These are phyloP conservation scores for Aspergillus carlsbadensis DNA, from an alignment of 495 filamentous ascomycete species.

Conservation along the genomic window DNA sequence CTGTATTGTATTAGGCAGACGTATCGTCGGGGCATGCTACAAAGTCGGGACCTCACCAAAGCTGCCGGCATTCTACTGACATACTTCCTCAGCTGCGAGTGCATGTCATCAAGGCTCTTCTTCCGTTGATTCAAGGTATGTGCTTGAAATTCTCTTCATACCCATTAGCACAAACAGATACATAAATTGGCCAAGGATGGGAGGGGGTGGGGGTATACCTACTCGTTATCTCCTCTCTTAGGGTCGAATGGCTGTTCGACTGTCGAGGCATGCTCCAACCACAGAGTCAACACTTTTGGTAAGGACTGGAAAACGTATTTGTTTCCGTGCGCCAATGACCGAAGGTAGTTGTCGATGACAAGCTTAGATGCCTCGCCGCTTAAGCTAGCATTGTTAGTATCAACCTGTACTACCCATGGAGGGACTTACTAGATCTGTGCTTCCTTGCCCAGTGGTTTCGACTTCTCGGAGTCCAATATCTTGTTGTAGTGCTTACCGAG, in stretches of 20 bases:
- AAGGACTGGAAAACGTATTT: slow-evolving; percentile 96
- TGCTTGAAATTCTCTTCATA: slow-evolving; percentile 52
- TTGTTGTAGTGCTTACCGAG: slow-evolving; percentile 98
- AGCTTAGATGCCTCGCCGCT: slow-evolving; percentile 83
- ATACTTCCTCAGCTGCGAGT: slow-evolving; percentile 71
- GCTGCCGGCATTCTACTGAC: slow-evolving; percentile 75
- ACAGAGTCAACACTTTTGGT: slow-evolving; percentile 85
- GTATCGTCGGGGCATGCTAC: background rate
- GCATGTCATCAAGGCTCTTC: slow-evolving; percentile 67
- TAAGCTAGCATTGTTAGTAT: slow-evolving; percentile 29
- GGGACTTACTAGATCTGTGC: slow-evolving; percentile 48
- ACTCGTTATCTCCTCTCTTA: slow-evolving; percentile 61
- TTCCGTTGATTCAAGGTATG: slow-evolving; percentile 56
- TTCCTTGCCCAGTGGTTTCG: slow-evolving; percentile 66
- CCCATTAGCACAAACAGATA: slow-evolving; percentile 9
- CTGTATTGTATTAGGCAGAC: slow-evolving; percentile 28
- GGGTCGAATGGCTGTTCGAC: slow-evolving; percentile 66
- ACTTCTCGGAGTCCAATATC: slow-evolving; percentile 83
- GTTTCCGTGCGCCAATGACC: slow-evolving; percentile 80
- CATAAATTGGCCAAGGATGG: background rate
- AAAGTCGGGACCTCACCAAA: slow-evolving; percentile 39
- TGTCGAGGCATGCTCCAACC: slow-evolving; percentile 84
- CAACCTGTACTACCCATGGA: background rate
- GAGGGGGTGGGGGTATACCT: slow-evolving; percentile 16
- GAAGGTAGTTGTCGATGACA: slow-evolving; percentile 88